Percentiles rank a stretch among this genome's conserved stretches.
These are phyloP conservation scores for Apophysomyces sp. DNA, from an alignment of 371 early-diverging fungal species.

Conservation along the genomic window DNA sequence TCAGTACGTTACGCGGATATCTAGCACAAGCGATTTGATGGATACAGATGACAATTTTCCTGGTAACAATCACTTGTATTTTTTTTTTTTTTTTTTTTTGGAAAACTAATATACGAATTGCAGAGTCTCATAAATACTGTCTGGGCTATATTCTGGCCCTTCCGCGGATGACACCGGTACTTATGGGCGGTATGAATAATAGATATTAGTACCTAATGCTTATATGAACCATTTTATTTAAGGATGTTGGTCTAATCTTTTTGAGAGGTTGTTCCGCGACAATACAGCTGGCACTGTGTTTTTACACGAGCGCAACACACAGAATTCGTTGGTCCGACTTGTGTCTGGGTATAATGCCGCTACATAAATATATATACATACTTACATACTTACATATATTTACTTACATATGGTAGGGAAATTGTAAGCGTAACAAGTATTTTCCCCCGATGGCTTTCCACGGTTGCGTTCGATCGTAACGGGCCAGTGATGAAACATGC, in stretches of 20 bases:
- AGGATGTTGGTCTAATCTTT: slow-evolving; percentile 36
- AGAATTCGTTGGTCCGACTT: slow-evolving; percentile 15
- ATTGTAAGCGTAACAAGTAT: slow-evolving; percentile 10
- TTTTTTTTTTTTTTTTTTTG: too few relatives aligned
- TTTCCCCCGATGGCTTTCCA: slow-evolving; percentile 39
- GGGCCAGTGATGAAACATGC: slow-evolving; percentile 46
- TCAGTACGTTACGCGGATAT: slow-evolving; percentile 2
- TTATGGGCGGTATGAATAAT: slow-evolving; percentile 21
- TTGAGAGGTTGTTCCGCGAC: slow-evolving; percentile 19
- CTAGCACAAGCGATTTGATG: neutral
- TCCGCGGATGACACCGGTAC: slow-evolving; percentile 23
- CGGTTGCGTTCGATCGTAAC: slow-evolving; percentile 31
- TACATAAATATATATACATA: too few relatives aligned
- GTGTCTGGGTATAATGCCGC: slow-evolving; percentile 19
- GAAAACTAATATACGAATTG: neutral
- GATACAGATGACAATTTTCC: neutral
- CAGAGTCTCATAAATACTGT: slow-evolving; percentile 9
- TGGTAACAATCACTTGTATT: too few relatives aligned
- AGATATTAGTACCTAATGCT: neutral
- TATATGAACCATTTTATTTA: too few relatives aligned
- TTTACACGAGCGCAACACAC: slow-evolving; percentile 21
- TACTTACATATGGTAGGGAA: slow-evolving; percentile 1
- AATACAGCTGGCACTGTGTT: slow-evolving; percentile 28
- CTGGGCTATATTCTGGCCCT: slow-evolving; percentile 32
- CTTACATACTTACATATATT: neutral